A percentile compares a stretch with the other conserved stretches of the same genome.
phyloP scores from a whole-genome alignment of 306 rosid species.

The Dryas alaskensis region DNA sequence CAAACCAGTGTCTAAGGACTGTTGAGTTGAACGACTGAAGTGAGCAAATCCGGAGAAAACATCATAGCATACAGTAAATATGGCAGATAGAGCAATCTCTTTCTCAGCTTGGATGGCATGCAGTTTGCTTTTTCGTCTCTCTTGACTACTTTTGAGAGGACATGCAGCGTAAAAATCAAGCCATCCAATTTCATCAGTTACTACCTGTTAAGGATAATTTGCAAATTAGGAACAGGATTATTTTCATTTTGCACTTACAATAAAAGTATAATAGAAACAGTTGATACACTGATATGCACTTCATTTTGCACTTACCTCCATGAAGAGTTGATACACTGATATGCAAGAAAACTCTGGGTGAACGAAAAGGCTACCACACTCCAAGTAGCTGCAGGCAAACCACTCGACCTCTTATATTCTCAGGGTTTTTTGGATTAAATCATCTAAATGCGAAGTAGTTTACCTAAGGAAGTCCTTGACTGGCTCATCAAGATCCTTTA shows the following conservation, averaged over 20 bases:
- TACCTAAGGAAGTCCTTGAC: conserved; percentile 69
- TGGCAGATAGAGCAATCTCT: conserved; percentile 51
- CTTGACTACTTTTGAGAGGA: conserved; percentile 34
- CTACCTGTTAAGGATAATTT: conserved; percentile 41
- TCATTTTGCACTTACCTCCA: conserved; percentile 1
- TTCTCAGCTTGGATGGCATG: conserved; percentile 58
- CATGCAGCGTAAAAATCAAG: conserved; percentile 58
- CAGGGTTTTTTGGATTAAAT: conserved; percentile 11
- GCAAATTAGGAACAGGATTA: conserved; percentile 2
- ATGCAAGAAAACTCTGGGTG: conserved; percentile 52
- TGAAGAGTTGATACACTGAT: conserved; percentile 41
- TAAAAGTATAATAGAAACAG: conserved; percentile 25
- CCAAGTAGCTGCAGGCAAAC: conserved; percentile 62
- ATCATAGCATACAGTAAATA: conserved; percentile 62
- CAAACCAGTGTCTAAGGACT: conserved; percentile 49
- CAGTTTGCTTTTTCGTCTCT: conserved; percentile 44
- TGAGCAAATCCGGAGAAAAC: conserved; percentile 68
- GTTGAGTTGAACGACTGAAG: conserved; percentile 55
- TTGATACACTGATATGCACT: conserved; percentile 33
- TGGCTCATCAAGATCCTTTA: conserved; percentile 59
- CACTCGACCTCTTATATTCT: conserved; percentile 12
- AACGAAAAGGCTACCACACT: conserved; percentile 65
- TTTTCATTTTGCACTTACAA: conserved; percentile 5
- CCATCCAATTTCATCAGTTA: conserved; percentile 69
- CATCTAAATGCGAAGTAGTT: conserved; percentile 12